Evolutionary conservation across 2,329 filamentous ascomycete genomes (phyloP), one percentile per base, ranked within the genome.

Genomic region (Ceratocystis diversiconidia): DNA sequence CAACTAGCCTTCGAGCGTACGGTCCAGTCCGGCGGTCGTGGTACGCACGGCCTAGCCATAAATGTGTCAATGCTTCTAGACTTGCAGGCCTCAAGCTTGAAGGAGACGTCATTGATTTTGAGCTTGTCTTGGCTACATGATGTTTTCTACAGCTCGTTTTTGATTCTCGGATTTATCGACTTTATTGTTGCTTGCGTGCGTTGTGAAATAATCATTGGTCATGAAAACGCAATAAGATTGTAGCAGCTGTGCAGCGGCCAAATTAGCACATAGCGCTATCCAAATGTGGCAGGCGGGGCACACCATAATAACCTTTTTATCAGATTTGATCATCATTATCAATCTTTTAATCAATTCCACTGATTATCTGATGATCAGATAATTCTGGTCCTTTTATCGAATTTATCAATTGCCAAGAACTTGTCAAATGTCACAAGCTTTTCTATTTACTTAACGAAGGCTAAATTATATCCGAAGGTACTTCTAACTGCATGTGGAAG

Each of bases 291-390:
- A 46, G 43, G 60, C 15, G 10, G 41, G 15, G 25, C 43, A 25
- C n/a, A 15, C 25, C 10, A 19, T 25, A 59, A 1, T 46, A 28
- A 46, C 22, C 5, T 32, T 41, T 50, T 50, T 62, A 62, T 28
- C 61, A 17, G 25, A 30, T 32, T 32, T 36, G 4, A 36, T 59
- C 5, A 17, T 7, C 41, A 1, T 62, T 46, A 62, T 62, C 61
- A 43, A 64, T 61, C 50, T 46, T 41, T 63, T 65, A 28, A 61
- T 65, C 41, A 61, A 61, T 28, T 12, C 22, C 25, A 32, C 12
- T 59, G 46, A 63, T 65, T 65, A 65, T 65, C 63, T 50, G 63
- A 65, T 65, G 17, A 50, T 65, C 63, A 41, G 55, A 65, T 61
- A 63, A 63, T 25, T 43, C n/a, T 7, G n/a, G 10, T 1, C n/a